Conservation (phyloP, 2,329 filamentous ascomycete genomes). For the Aspergillus aculeatus region DNA sequence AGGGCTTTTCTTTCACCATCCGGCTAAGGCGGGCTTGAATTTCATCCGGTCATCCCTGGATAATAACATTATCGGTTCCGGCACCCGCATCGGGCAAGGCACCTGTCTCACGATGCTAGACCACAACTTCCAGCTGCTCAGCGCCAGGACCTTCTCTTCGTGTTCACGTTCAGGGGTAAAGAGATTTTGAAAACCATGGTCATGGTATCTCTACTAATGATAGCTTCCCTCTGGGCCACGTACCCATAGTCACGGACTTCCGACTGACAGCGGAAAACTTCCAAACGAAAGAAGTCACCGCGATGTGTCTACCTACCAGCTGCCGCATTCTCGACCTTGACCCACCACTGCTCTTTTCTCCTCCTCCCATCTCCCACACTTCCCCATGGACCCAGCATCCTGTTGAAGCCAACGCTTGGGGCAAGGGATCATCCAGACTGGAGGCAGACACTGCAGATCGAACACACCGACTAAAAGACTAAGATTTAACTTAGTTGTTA, state of each 20-base stretch:
- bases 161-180: neutral
- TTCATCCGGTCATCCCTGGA: neutral
- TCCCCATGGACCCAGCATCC: neutral
- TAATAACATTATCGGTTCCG: neutral
- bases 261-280: neutral
- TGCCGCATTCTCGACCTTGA: neutral
- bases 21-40: neutral
- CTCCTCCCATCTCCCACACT: neutral
- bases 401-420: neutral
- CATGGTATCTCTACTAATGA: neutral
- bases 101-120: neutral
- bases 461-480: neutral
- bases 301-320: neutral
- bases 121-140: neutral
- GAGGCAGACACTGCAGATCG: neutral
- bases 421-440: slow-evolving; percentile 2
- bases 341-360: neutral
- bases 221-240: neutral
- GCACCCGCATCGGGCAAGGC: neutral
- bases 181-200: neutral
- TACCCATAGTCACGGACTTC: neutral
- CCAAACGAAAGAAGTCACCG: neutral
- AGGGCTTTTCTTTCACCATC: neutral
- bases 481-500: neutral
- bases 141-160: neutral